Evolutionary conservation across 2,329 filamentous ascomycete species (phyloP).

Genomic region (Pseudonectria buxi): DNA sequence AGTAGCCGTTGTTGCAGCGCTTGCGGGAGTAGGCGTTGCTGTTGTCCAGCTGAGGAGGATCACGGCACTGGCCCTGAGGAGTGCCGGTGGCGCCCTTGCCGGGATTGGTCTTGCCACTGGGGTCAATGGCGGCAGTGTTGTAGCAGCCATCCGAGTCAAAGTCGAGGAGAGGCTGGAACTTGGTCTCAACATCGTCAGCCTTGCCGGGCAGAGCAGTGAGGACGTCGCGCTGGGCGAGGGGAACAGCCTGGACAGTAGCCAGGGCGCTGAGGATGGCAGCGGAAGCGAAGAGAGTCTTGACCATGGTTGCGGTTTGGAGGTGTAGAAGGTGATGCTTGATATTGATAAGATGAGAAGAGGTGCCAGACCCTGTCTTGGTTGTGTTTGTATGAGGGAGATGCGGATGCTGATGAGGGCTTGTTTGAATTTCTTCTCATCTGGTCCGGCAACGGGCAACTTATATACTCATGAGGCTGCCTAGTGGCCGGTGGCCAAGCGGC

Average conservation of each 20-base stretch:
- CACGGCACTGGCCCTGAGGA: constrained; percentile 24
- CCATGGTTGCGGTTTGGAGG: no score
- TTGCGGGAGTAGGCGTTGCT: constrained; percentile 26
- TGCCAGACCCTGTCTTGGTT: no score
- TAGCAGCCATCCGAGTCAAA: constrained; percentile 37
- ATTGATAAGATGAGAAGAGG: no score
- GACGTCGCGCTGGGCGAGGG: constrained; percentile 19
- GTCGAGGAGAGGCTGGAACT: constrained; percentile 32
- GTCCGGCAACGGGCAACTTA: no score
- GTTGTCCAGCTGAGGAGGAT: constrained; percentile 24
- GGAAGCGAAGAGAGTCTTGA: constrained; percentile 4
- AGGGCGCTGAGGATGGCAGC: constrained; percentile 13
- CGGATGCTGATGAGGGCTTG: no score
- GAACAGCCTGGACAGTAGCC: constrained; percentile 11
- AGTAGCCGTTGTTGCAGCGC: constrained; percentile 28
- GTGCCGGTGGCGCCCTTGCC: constrained; percentile 22
- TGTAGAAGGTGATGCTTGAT: no score
- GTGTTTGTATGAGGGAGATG: no score
- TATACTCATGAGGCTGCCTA: no score
- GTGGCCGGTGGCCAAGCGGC: no score
- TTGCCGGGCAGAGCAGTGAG: constrained; percentile 24
- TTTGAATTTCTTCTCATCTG: no score
- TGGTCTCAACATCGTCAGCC: constrained; percentile 27
- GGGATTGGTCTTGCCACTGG: constrained; percentile 25
- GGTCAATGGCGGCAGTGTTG: constrained; percentile 39